These are phyloP conservation scores for Cyclotella choctawhatcheeana DNA, from an alignment of 108 stramenopile species.

Conservation along the genomic window DNA sequence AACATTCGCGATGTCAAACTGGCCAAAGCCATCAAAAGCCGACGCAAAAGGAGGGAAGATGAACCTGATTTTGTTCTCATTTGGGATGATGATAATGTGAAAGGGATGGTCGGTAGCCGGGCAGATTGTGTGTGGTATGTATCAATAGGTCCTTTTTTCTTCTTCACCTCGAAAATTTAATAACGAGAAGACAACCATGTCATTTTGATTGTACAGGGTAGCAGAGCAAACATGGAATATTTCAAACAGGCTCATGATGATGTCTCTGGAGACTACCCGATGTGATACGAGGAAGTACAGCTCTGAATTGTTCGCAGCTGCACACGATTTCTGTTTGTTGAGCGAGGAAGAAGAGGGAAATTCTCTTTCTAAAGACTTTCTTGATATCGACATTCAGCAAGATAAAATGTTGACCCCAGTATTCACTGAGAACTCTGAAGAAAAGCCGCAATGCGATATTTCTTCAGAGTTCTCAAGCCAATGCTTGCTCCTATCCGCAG, in stretches of 20 bases:
- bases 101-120: conserved; percentile 25
- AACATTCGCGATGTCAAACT: conserved; percentile 25
- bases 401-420: conserved; percentile 22
- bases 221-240: conserved; percentile 53
- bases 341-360: conserved; percentile 56
- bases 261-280: neutral
- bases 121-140: conserved; percentile 41
- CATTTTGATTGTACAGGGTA: no score
- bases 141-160: neutral
- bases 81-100: conserved; percentile 37
- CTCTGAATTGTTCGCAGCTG: conserved; percentile 48
- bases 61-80: conserved; percentile 24
- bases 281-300: conserved; percentile 34
- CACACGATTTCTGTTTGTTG: conserved; percentile 54
- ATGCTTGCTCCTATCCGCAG: conserved; percentile 49
- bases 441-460: conserved; percentile 31
- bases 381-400: conserved; percentile 42
- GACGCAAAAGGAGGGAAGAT: conserved; percentile 37
- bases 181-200: no score
- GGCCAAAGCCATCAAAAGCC: conserved; percentile 9
- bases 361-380: conserved; percentile 35
- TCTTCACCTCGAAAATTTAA: no score
- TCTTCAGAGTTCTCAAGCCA: conserved; percentile 51
- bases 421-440: conserved; percentile 16
- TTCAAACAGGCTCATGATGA: conserved; percentile 32